Evolutionary conservation across 306 rosid species (phyloP).

Genomic region (Coriaria nepalensis): DNA sequence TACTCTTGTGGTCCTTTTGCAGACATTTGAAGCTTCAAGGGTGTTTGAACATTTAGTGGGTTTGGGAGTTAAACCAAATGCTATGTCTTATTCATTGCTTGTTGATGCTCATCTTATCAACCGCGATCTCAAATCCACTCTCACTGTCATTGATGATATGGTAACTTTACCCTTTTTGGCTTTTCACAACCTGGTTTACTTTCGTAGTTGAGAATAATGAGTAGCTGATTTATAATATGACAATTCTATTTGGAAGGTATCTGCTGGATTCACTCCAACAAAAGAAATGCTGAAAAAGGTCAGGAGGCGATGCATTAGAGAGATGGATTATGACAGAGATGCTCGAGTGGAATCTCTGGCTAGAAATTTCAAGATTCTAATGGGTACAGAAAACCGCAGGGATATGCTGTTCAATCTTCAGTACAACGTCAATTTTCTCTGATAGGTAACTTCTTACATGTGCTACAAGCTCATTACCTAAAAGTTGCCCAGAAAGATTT

Average conservation of each 20-base stretch:
- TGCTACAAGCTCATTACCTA: background rate
- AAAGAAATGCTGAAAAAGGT: slow-evolving; percentile 48
- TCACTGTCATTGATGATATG: slow-evolving; percentile 52
- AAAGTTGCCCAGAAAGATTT: background rate
- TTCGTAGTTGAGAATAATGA: background rate
- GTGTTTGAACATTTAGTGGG: slow-evolving; percentile 73
- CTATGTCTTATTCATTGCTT: slow-evolving; percentile 61
- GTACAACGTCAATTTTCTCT: slow-evolving; percentile 35
- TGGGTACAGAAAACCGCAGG: slow-evolving; percentile 51
- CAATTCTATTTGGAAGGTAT: slow-evolving; percentile 32
- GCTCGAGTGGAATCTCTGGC: slow-evolving; percentile 44
- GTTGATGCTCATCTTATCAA: slow-evolving; percentile 80
- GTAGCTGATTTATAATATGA: slow-evolving; percentile 13
- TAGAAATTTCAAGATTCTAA: slow-evolving; percentile 22
- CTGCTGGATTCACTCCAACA: slow-evolving; percentile 65
- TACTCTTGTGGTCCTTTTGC: slow-evolving; percentile 17
- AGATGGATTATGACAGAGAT: slow-evolving; percentile 57
- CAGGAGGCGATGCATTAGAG: slow-evolving; percentile 67
- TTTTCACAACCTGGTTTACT: background rate
- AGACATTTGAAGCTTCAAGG: slow-evolving; percentile 72
- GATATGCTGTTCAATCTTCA: slow-evolving; percentile 48
- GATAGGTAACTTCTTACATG: slow-evolving; percentile 29
- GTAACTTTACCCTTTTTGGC: slow-evolving; percentile 27
- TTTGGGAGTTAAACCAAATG: slow-evolving; percentile 77
- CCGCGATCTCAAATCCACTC: slow-evolving; percentile 63